Conservation (phyloP, 768 basidiomycete genomes). For the Boletellus sp. region DNA sequence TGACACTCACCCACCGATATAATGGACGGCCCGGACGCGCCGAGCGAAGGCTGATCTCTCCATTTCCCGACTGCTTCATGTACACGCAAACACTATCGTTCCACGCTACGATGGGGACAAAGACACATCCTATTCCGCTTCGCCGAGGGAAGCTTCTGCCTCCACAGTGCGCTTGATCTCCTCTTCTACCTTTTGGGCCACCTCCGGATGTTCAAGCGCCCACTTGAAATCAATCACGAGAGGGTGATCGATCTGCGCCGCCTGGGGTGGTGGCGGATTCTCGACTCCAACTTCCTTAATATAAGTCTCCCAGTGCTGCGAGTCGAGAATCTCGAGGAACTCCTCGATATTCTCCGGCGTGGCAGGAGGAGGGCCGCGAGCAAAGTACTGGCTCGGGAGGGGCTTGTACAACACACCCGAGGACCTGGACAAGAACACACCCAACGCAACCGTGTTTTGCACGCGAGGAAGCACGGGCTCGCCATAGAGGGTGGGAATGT, state of each 20-base stretch:
- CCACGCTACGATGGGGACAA: no score
- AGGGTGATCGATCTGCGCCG: background rate
- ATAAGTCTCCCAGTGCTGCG: background rate
- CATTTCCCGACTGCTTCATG: no score
- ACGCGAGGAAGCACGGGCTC: background rate
- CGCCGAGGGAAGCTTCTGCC: background rate
- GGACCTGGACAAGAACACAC: background rate
- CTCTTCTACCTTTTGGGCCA: background rate
- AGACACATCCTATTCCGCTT: no score
- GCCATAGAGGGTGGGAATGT: background rate
- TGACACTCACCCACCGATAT: no score
- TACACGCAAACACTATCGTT: no score
- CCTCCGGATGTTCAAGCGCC: background rate
- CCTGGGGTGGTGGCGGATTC: background rate
- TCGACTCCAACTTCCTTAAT: background rate
- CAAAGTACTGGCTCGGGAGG: background rate
- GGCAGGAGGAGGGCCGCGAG: background rate
- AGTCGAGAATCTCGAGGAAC: background rate
- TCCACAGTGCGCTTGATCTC: background rate
- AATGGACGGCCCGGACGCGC: no score
- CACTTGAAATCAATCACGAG: background rate
- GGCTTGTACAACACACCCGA: background rate
- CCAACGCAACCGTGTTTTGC: background rate
- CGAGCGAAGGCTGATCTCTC: no score
- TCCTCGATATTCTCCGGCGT: background rate